Evolutionary conservation across 257 asterid species (phyloP), one percentile per base, ranked within the genome.

Genomic region (Jaltomata sinuosa): DNA sequence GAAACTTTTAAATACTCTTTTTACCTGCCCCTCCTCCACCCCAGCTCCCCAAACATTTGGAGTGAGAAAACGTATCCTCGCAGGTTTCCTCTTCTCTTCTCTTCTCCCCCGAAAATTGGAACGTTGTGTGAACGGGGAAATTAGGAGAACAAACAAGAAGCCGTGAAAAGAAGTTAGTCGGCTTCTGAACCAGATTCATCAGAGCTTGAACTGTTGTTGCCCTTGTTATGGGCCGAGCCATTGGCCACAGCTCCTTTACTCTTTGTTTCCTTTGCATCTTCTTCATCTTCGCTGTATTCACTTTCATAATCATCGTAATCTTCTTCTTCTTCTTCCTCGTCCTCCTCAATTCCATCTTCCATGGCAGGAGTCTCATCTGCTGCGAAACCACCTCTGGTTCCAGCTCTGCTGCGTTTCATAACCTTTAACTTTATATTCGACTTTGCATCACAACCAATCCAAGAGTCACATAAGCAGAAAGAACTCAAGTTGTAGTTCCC

Each of bases 381-480:
- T 5, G 67, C 61, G 76, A 16, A 83, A 52, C 87, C 87, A 3
- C 88, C 89, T 61, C 91, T 82, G 25, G 90, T 90, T 74, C 92
- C 92, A 18, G 87, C 88, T 71, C 91, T 86, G 88, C 94, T 95
- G 19, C 97, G 92, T 89, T 88, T 97, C 93, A 91, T 79, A 59
- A 94, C 96, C 87, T 95, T 94, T 87, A 97, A 85, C 89, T 83
- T 91, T 34, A 97, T 67, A 84, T 83, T 92, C 1, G 97, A 83
- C 88, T 91, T 95, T 0, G 94, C 97, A 84, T 97, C 98, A 84
- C 97, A 93, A 47, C 99, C 99, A 14, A 97, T 95, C 99, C 99
- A 97, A 0, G 99, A 91, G 85, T 97, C 99, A 1, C 98, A 97
- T 87, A 95, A 89, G 77, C 98, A 95, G 83, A 84, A 92, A 6